A percentile compares a stretch with the other conserved stretches of the same genome.
phyloP scores from a whole-genome alignment of 352 stramenopile species.

The Globisporangium cylindrosporum region DNA sequence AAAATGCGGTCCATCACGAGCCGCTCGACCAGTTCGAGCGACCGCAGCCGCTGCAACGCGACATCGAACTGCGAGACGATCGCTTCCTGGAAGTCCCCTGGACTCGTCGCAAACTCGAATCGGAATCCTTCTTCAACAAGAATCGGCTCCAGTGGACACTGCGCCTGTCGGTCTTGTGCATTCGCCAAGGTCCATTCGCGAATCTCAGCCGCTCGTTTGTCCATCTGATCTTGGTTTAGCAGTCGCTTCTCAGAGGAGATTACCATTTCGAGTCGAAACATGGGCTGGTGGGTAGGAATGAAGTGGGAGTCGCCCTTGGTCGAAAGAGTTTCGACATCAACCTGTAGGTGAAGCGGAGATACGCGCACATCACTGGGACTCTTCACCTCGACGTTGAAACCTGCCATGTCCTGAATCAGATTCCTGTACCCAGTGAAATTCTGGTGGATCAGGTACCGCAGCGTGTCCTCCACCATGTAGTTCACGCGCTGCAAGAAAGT shows the following conservation, averaged over 20 bases:
- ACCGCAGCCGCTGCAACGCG: slow-evolving; percentile 73
- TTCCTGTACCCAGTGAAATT: slow-evolving; percentile 72
- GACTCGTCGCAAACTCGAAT: slow-evolving; percentile 80
- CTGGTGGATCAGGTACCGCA: slow-evolving; percentile 54
- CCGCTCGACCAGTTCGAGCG: slow-evolving; percentile 89
- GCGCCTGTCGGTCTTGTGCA: slow-evolving; percentile 39
- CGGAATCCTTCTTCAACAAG: slow-evolving; percentile 38
- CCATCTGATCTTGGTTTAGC: slow-evolving; percentile 58
- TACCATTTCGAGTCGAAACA: slow-evolving; percentile 73
- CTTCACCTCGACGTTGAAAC: slow-evolving; percentile 50
- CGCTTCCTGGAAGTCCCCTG: slow-evolving; percentile 63
- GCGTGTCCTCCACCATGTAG: slow-evolving; percentile 78
- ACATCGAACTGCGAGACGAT: slow-evolving; percentile 80
- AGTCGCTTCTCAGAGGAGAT: slow-evolving; percentile 52
- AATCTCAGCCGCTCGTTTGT: slow-evolving; percentile 52
- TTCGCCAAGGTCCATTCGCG: slow-evolving; percentile 59
- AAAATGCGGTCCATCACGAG: slow-evolving; percentile 95
- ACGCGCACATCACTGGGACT: slow-evolving; percentile 50
- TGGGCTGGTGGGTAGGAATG: slow-evolving; percentile 43
- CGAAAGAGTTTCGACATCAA: not conserved
- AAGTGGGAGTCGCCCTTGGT: not conserved
- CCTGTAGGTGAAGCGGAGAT: not conserved
- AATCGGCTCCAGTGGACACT: slow-evolving; percentile 60
- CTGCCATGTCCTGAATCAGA: slow-evolving; percentile 69
- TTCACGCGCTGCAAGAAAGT: slow-evolving; percentile 74